Base-by-base conservation (phyloP, 306 rosid genomes). In the Psophocarpus tetragonolobus region DNA sequence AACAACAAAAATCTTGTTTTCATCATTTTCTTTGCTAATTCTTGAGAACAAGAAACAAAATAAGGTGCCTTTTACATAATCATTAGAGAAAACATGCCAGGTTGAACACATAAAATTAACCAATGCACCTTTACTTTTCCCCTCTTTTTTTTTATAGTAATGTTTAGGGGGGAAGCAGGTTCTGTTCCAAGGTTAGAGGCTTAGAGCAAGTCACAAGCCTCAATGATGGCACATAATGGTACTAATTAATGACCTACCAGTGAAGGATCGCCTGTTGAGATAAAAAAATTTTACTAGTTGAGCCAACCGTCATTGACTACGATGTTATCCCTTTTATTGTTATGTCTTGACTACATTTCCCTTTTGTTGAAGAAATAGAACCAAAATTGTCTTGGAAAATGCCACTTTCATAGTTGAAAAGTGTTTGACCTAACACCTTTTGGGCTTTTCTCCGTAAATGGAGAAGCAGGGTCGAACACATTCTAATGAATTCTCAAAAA, bases 311-410 rank as follows among this genome's bases (percentile, higher is more conserved):
- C 1, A 1, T 45, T 57, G 75, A 24, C 65, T 61, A 45, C 56
- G 58, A 21, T 4, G 4, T 65, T 56, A 44, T 62, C 48, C 51
- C 53, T 42, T 21, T 64, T 69, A 41, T 50, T 33, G 61, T 63
- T 42, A 42, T 41, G 51, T 17, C 67, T 51, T 62, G 71, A 48
- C 35, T 54, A 61, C 45, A 56, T 71, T 41, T 73, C 18, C 47
- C 26, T 57, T 75, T 76, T 15, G 61, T 84, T 71, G 68, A 35
- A 65, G 63, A 73, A 80, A 35, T 64, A 20, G 58, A 75, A 67
- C 29, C 42, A 33, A 60, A 30, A 9, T 76, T 77, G 39, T 50
- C 74, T 84, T 18, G 50, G 56, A 24, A 45, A 71, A 65, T 42
- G 39, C 61, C 44, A 58, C 18, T n/a, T 62, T 77, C 73, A 58